Evolutionary conservation across 768 basidiomycete genomes (phyloP).

Genomic region (Mycena haematopus): DNA sequence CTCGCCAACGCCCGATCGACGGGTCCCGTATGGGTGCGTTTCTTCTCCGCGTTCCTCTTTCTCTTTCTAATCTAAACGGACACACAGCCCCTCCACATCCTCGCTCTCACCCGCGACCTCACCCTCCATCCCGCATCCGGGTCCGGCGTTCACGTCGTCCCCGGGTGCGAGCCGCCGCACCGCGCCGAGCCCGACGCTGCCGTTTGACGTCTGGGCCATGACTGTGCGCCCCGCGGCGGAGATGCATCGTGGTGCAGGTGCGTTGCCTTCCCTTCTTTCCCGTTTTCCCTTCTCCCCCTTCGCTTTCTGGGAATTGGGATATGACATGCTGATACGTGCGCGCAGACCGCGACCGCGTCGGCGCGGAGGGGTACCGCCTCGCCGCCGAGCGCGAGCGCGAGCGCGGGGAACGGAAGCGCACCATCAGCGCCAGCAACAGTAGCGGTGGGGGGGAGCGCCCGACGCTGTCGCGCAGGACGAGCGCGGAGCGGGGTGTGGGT

Average conservation of each 20-base stretch:
- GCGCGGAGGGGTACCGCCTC: constrained; percentile 12
- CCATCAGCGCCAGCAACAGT: no score
- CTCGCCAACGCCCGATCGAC: constrained; percentile 2
- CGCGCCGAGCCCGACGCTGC: constrained; percentile 21
- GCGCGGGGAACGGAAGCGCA: neutral
- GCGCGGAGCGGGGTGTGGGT: neutral
- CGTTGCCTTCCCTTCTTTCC: neutral
- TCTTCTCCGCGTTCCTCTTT: neutral
- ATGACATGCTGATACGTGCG: no score
- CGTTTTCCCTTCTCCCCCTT: neutral
- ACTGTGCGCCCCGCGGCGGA: constrained; percentile 25
- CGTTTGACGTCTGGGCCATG: constrained; percentile 29
- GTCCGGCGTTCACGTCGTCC: no score
- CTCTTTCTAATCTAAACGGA: no score
- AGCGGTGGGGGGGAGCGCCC: neutral
- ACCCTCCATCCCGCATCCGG: no score
- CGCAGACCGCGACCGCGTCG: neutral
- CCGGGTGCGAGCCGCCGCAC: neutral
- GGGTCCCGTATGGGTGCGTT: constrained; percentile 3
- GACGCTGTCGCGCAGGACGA: neutral
- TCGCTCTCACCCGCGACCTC: no score
- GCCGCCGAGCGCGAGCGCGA: neutral
- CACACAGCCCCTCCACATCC: no score
- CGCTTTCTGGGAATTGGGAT: no score
- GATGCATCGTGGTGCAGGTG: neutral